Evolutionary conservation across 768 basidiomycete genomes (phyloP).

Genomic region (Podaxis sp.): DNA sequence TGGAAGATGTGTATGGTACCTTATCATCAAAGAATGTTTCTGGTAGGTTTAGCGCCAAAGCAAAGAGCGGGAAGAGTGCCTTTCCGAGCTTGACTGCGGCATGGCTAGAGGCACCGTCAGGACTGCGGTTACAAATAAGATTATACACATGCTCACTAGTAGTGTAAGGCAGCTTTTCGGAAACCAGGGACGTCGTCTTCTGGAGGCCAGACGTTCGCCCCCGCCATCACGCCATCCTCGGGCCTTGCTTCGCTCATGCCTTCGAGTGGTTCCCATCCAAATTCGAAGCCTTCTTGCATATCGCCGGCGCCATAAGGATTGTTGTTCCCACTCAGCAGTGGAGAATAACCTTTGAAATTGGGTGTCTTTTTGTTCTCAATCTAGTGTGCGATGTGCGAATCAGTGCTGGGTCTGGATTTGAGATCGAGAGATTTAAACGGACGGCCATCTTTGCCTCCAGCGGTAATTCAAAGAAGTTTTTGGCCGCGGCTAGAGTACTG

Average conservation of each 20-base stretch:
- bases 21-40: constrained; percentile 82
- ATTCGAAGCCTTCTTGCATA: constrained; percentile 87
- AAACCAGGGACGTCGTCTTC: constrained; percentile 51
- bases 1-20: constrained; percentile 33
- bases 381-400: constrained; percentile 29
- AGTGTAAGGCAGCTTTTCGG: constrained; percentile 53
- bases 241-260: constrained; percentile 21
- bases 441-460: constrained; percentile 67
- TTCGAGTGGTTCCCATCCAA: constrained; percentile 65
- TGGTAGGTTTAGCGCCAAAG: constrained; percentile 72
- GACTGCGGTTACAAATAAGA: neutral
- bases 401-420: neutral
- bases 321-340: constrained; percentile 69
- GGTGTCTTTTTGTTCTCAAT: constrained; percentile 64
- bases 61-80: constrained; percentile 80
- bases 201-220: constrained; percentile 77
- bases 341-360: constrained; percentile 78
- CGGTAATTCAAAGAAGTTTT: constrained; percentile 67
- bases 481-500: constrained; percentile 42
- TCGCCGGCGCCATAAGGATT: constrained; percentile 80
- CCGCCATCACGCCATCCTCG: constrained; percentile 54
- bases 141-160: constrained; percentile 52
- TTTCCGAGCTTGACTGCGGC: constrained; percentile 46
- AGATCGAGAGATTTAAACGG: constrained; percentile 5
- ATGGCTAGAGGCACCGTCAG: constrained; percentile 26